Percentiles rank a stretch among this genome's conserved stretches.
These are phyloP conservation scores for Cylindrotheca closterium DNA, from an alignment of 108 stramenopile genomes.

Conservation along the genomic window DNA sequence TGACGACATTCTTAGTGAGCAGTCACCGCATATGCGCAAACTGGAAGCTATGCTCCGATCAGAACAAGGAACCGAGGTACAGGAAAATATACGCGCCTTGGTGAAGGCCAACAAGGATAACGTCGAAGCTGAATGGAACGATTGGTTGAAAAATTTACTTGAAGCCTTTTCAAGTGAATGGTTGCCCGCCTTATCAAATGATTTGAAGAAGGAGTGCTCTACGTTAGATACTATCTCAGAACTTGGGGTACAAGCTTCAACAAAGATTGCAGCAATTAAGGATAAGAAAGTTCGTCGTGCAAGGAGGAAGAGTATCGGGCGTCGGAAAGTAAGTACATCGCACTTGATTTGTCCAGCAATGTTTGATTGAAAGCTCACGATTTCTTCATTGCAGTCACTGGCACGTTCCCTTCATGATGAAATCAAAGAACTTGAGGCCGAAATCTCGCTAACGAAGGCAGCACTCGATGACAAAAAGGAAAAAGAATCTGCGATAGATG, in stretches of 20 bases:
- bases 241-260: background rate
- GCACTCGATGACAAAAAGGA: background rate
- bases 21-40: constrained; percentile 23
- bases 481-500: background rate
- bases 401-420: constrained; percentile 1
- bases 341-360: no score
- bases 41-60: constrained; percentile 38
- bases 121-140: constrained; percentile 35
- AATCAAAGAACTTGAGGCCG: background rate
- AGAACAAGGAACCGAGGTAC: background rate
- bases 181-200: constrained; percentile 5
- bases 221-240: background rate
- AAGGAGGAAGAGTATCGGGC: constrained; percentile 21
- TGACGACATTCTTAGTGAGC: constrained; percentile 15
- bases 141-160: constrained; percentile 48
- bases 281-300: constrained; percentile 9
- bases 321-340: constrained; percentile 20
- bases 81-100: constrained; percentile 7
- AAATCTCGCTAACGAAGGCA: background rate
- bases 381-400: background rate
- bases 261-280: constrained; percentile 5
- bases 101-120: constrained; percentile 21
- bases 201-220: background rate
- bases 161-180: constrained; percentile 22
- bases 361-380: no score